Base-by-base conservation (phyloP, 768 basidiomycete genomes). In the Holtermanniella nyarrowii region DNA sequence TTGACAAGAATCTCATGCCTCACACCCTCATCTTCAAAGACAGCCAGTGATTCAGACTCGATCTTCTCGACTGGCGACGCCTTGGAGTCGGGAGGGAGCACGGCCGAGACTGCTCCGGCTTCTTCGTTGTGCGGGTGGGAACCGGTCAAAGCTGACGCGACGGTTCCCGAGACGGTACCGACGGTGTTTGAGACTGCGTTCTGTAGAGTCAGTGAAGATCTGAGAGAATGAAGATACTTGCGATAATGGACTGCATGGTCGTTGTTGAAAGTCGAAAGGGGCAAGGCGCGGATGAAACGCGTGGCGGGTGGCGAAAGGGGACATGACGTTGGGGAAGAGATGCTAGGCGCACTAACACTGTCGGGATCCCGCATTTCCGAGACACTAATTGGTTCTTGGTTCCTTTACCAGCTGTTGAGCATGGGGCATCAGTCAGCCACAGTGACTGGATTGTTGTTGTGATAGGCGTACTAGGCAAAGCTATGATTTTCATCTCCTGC, bases 1-100 rank as follows among this genome's bases (percentile, higher is more conserved):
- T 68, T 63, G 26, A 68, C 62, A 56, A 69, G 49, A 3, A 66
- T 55, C 48, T 61, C 67, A 53, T 69, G 67, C 42, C 61, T 56
- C 14, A 69, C 62, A 4, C 46, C 44, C 24, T 61, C 44, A 41
- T 55, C 53, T 44, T 65, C 65, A 59, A 69, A 66, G 7, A 69
- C 63, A 2, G 26, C 54, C 43, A 64, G 49, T 16, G 59, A 65
- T 3, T 59, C 67, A 2, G 46, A 21, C 44, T 66, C 67, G 52
- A 69, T 58, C 44, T 53, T 55, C 31, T 46, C 50, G 18, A 66
- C 54, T 21, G 45, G 25, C 0, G 47, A 26, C 11, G 51, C 55
- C 12, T 46, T 52, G 1, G 65, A 42, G 43, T 66, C 62, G 12
- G 57, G 54, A 7, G 67, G 67, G 7, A 66, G 52, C 16, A 53